Percentiles rank a stretch among this genome's conserved stretches.
These are phyloP conservation scores for Auriscalpium microsporum DNA, from an alignment of 768 basidiomycete genomes.

Conservation along the genomic window DNA sequence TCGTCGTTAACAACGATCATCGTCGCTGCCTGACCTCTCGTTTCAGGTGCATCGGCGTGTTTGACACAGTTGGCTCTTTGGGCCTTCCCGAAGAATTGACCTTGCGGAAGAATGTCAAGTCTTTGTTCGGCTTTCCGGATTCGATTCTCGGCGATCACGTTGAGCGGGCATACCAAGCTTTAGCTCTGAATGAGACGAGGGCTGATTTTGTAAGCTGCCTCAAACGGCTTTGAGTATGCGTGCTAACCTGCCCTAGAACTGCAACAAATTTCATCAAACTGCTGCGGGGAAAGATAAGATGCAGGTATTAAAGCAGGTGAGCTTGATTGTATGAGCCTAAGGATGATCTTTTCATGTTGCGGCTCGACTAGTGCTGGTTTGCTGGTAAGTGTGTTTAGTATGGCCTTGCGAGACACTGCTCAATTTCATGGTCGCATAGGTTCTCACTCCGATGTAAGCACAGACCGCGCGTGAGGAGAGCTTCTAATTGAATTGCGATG, in stretches of 20 bases:
- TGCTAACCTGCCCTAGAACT: slow-evolving; percentile 31
- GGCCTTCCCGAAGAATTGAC: slow-evolving; percentile 63
- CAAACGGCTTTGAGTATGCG: neutral
- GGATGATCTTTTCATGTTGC: neutral
- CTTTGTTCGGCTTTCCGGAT: slow-evolving; percentile 61
- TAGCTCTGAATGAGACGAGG: slow-evolving; percentile 61
- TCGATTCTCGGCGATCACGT: slow-evolving; percentile 52
- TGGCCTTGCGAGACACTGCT: neutral
- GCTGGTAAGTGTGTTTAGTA: slow-evolving; percentile 34
- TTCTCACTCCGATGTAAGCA: slow-evolving; percentile 26
- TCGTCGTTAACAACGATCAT: neutral
- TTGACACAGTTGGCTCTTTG: slow-evolving; percentile 69
- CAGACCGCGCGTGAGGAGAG: slow-evolving; percentile 15
- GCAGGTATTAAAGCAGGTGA: slow-evolving; percentile 57
- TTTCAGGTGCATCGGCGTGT: slow-evolving; percentile 58
- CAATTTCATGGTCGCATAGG: slow-evolving; percentile 1
- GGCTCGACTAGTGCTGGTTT: slow-evolving; percentile 56
- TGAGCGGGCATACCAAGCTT: slow-evolving; percentile 56
- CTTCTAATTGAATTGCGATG: neutral
- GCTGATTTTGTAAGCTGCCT: slow-evolving; percentile 51
- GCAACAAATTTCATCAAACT: slow-evolving; percentile 57
- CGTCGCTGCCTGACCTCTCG: neutral
- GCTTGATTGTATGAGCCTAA: slow-evolving; percentile 4
- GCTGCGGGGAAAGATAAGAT: slow-evolving; percentile 40
- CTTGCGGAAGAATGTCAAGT: slow-evolving; percentile 32